These are phyloP conservation scores for Quercus cerris DNA, from an alignment of 306 rosid species.

Conservation along the genomic window DNA sequence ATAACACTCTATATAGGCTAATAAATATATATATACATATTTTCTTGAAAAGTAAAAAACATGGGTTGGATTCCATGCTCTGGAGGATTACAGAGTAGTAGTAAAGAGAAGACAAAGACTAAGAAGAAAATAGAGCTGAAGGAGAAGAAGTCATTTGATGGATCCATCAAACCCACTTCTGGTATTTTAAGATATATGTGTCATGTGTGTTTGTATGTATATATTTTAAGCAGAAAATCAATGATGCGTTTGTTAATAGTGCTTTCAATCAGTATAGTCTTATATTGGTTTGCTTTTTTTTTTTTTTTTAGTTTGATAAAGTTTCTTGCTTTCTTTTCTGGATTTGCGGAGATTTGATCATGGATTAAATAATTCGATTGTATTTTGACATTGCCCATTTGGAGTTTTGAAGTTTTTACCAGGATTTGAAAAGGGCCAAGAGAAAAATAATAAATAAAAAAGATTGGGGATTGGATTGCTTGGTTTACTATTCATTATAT, in stretches of 20 bases:
- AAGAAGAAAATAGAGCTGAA: conserved; percentile 43
- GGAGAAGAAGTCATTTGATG: conserved; percentile 43
- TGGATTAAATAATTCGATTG: conserved; percentile 13
- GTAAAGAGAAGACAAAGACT: conserved; percentile 46
- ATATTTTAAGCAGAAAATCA: conserved; percentile 4
- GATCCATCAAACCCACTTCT: conserved; percentile 46
- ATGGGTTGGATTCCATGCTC: conserved; percentile 96
- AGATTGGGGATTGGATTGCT: too few relatives aligned
- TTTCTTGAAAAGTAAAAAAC: conserved; percentile 11
- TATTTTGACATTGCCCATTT: conserved; percentile 16
- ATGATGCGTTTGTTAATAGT: conserved; percentile 14
- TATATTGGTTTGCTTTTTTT: conserved; percentile 5
- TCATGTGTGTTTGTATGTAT: background rate
- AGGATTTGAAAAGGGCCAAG: background rate
- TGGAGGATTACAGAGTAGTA: conserved; percentile 45
- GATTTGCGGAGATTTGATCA: conserved; percentile 15
- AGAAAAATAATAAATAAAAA: background rate
- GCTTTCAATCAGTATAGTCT: conserved; percentile 24
- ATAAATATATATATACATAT: too few relatives aligned
- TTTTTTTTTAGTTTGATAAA: background rate
- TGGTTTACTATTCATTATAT: background rate
- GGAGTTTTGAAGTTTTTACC: background rate
- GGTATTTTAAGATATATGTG: conserved; percentile 32
- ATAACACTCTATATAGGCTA: too few relatives aligned
- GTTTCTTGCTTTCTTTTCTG: conserved; percentile 22